Percentiles rank a stretch among this genome's conserved stretches.
Conservation (phyloP, 306 rosid species). For the Notholithocarpus densiflorus region DNA sequence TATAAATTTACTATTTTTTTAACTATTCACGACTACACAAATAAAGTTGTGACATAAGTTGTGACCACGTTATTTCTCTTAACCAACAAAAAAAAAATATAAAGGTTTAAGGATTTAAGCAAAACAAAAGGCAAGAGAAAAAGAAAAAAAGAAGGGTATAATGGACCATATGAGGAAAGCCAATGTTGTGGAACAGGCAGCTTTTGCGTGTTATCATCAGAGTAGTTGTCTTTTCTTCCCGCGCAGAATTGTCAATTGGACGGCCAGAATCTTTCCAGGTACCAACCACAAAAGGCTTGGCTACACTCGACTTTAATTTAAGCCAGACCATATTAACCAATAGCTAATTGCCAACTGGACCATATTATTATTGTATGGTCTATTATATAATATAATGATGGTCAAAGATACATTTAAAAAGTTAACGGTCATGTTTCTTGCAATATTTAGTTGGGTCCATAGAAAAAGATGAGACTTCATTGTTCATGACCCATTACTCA, state of each 20-base stretch:
- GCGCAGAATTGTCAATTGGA: constrained; percentile 4
- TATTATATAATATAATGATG: not conserved
- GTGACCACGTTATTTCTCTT: too few species aligned
- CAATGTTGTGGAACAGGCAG: not conserved
- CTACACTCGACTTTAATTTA: not conserved
- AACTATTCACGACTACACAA: too few species aligned
- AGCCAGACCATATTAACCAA: not conserved
- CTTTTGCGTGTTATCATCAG: not conserved
- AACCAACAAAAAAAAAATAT: too few species aligned
- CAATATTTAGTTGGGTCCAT: too few species aligned
- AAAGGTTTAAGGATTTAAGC: too few species aligned
- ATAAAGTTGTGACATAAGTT: too few species aligned
- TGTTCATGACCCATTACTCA: not conserved
- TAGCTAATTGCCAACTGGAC: not conserved
- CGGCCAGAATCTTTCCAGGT: not conserved
- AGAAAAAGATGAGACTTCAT: too few species aligned
- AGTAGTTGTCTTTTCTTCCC: not conserved
- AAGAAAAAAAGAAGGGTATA: not conserved
- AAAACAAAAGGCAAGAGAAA: too few species aligned
- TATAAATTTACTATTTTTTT: too few species aligned
- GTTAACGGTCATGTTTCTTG: too few species aligned
- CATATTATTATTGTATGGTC: not conserved
- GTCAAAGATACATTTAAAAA: too few species aligned
- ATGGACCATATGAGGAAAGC: not conserved
- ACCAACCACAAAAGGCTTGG: not conserved